Evolutionary conservation across 148 eudicot genomes (phyloP).

Genomic region (Dianthus caryophyllus): DNA sequence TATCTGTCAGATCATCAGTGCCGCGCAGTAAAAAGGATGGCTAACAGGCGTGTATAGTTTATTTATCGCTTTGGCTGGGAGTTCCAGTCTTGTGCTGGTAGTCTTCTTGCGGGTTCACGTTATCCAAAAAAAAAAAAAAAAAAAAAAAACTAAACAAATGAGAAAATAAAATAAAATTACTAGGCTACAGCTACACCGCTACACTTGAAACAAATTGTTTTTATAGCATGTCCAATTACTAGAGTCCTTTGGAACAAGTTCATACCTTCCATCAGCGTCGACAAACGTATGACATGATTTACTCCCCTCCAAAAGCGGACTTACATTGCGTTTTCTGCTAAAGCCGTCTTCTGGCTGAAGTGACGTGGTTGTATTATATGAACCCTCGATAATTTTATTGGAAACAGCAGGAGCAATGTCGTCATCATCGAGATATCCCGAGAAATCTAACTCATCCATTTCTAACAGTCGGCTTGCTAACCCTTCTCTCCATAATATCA

Average conservation of each 20-base stretch:
- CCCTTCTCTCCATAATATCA: constrained; percentile 69
- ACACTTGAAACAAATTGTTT: constrained; percentile 39
- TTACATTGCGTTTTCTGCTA: constrained; percentile 21
- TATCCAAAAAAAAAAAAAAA: too few relatives aligned
- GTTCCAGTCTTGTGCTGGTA: too few relatives aligned
- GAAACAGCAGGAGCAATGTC: constrained; percentile 23
- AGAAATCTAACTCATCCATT: constrained; percentile 63
- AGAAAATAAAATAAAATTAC: too few relatives aligned
- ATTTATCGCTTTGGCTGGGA: too few relatives aligned
- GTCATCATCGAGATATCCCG: constrained; percentile 66
- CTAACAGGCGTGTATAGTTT: too few relatives aligned
- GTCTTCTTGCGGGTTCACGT: too few relatives aligned
- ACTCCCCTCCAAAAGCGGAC: constrained; percentile 9
- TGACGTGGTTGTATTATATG: constrained; percentile 20
- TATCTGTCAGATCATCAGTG: too few relatives aligned
- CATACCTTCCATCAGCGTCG: constrained; percentile 35
- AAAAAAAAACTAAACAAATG: too few relatives aligned
- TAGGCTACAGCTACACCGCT: too few relatives aligned
- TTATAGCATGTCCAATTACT: constrained; percentile 51
- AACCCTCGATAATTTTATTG: not conserved
- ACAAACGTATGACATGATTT: constrained; percentile 40
- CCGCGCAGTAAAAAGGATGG: too few relatives aligned
- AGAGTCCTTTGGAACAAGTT: constrained; percentile 43
- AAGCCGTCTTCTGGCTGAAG: constrained; percentile 20
- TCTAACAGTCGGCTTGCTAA: constrained; percentile 42